These are phyloP conservation scores for Ceratobasidium sp. DNA, from an alignment of 1,284 basidiomycete species.

Conservation along the genomic window DNA sequence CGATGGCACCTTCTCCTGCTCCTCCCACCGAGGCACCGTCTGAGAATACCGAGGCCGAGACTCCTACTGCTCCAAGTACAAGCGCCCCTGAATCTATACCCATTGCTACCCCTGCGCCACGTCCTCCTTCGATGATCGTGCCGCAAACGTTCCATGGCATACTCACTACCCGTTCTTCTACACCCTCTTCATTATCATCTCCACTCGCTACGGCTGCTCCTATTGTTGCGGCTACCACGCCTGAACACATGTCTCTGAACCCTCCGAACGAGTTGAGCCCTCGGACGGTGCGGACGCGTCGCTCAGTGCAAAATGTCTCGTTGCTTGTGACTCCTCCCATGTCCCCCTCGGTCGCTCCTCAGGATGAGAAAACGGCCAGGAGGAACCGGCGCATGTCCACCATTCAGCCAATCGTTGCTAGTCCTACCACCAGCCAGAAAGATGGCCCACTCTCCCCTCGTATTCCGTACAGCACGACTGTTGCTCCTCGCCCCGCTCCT, in stretches of 20 bases:
- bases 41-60: background rate
- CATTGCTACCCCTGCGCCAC: conserved; percentile 24
- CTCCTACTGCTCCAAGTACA: conserved; percentile 10
- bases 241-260: conserved; percentile 64
- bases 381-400: conserved; percentile 74
- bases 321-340: conserved; percentile 67
- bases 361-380: conserved; percentile 58
- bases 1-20: conserved; percentile 68
- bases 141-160: conserved; percentile 36
- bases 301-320: conserved; percentile 64
- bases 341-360: conserved; percentile 69
- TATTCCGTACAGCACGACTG: conserved; percentile 63
- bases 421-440: conserved; percentile 54
- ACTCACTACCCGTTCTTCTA: conserved; percentile 65
- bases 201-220: conserved; percentile 79
- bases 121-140: conserved; percentile 26
- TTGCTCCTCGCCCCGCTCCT: conserved; percentile 77
- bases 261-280: conserved; percentile 48
- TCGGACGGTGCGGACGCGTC: conserved; percentile 60
- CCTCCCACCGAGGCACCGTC: background rate
- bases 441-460: conserved; percentile 82
- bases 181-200: conserved; percentile 81
- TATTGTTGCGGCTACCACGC: conserved; percentile 68
- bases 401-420: conserved; percentile 60
- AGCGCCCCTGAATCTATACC: conserved; percentile 27